A percentile compares a stretch with the other conserved stretches of the same genome.
phyloP scores from a whole-genome alignment of 169 alveolate genomes.

The Plasmodium berghei region DNA sequence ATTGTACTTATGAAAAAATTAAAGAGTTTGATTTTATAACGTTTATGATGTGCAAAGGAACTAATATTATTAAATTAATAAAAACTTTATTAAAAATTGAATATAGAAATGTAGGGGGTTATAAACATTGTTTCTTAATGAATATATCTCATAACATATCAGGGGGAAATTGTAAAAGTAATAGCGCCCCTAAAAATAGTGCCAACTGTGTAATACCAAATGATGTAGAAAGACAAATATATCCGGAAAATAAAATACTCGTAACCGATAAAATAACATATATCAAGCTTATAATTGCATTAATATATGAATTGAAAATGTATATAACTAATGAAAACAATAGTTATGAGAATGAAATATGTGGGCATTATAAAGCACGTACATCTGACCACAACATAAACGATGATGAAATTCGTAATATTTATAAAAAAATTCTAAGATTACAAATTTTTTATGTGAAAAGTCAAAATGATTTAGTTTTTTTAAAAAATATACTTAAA shows the following conservation, averaged over 20 bases:
- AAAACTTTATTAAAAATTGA: constrained; percentile 62
- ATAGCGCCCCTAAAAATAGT: neutral
- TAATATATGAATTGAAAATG: constrained; percentile 64
- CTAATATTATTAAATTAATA: constrained; percentile 63
- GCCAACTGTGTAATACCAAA: neutral
- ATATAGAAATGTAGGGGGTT: neutral
- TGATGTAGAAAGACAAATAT: neutral
- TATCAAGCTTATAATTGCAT: constrained; percentile 27
- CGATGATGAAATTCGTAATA: constrained; percentile 22
- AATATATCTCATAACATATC: neutral
- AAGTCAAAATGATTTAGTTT: constrained; percentile 15
- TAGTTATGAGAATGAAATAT: neutral
- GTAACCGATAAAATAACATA: constrained; percentile 36
- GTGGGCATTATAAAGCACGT: neutral
- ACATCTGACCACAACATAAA: neutral
- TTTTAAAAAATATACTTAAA: constrained; percentile 50
- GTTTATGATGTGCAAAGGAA: constrained; percentile 62
- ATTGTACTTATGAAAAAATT: constrained; percentile 56
- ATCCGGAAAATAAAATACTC: neutral
- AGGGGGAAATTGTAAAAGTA: neutral
- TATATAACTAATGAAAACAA: constrained; percentile 4
- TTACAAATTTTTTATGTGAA: constrained; percentile 40
- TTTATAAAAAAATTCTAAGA: constrained; percentile 61
- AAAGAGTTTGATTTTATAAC: constrained; percentile 66
- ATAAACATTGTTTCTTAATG: neutral